Evolutionary conservation across 1,284 basidiomycete species (phyloP), one percentile per base, ranked within the genome.

Genomic region (Puccinia horiana): DNA sequence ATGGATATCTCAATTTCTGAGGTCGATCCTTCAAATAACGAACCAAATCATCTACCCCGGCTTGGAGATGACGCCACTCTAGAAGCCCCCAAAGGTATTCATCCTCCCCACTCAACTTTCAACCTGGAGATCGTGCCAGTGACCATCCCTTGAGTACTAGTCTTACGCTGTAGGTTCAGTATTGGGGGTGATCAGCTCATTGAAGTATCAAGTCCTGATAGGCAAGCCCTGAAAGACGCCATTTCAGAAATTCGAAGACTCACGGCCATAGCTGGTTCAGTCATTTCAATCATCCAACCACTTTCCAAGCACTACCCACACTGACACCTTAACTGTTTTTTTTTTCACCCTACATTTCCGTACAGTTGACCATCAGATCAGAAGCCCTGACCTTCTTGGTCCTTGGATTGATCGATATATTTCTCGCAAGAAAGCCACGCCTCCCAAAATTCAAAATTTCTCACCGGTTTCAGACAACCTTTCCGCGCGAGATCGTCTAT

Each of bases 161-260:
- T 79, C 6, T 40, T 79, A 44, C 47, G 69, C 14, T 79, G 77
- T 79, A 67, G 35, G 35, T 69, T 79, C 23, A 79, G 77, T 37
- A 65, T 79, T 26, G 42, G 77, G 16, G 77, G 77, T 20, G 77
- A 79, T 56, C 77, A 79, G 56, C 65, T 79, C 47, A 70, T 79
- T 14, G 77, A 79, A 20, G 77, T 79, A 49, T 67, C 77, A 20
- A 79, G 65, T 35, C 44, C 54, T 2, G 77, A 79, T 58, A 29
- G 67, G 40, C 77, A 70, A n/a, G 77, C 77, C 3, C 37, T 79
- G 18, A 65, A 67, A n/a, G 77, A 79, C 54, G 52, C 77, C 16
- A 79, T 70, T 37, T 54, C 65, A 54, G 77, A 79, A 79, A 47
- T 79, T 56, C 77, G 77, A 52, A 69, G 77, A 29, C 54, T 79